Evolutionary conservation across 139 green algal species (phyloP).

Genomic region (Eudorina sp.): DNA sequence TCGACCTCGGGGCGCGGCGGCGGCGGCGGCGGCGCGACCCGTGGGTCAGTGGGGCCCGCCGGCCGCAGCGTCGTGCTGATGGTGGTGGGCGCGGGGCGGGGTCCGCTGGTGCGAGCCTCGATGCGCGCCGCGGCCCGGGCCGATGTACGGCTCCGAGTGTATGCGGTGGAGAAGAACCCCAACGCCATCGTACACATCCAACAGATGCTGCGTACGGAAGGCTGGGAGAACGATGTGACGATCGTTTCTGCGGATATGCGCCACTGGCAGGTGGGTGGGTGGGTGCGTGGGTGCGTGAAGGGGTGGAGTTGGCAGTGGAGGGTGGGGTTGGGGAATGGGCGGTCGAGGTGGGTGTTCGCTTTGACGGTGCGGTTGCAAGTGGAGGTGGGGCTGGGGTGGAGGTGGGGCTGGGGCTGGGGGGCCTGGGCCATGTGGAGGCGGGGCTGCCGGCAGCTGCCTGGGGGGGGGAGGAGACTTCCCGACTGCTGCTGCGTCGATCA

Average conservation of each 20-base stretch:
- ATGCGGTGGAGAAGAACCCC: conserved; percentile 99
- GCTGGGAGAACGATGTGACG: conserved; percentile 67
- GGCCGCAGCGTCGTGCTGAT: conserved; percentile 72
- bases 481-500: too few relatives aligned
- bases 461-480: too few relatives aligned
- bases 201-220: conserved; percentile 76
- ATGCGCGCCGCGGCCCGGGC: conserved; percentile 71
- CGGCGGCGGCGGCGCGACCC: neutral
- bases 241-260: conserved; percentile 94
- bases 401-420: too few relatives aligned
- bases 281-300: neutral
- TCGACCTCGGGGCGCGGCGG: conserved; percentile 16
- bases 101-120: conserved; percentile 89
- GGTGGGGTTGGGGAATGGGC: too few relatives aligned
- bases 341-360: too few relatives aligned
- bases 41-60: neutral
- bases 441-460: too few relatives aligned
- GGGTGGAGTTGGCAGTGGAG: neutral
- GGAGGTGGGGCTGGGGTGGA: too few relatives aligned
- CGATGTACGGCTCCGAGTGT: conserved; percentile 78
- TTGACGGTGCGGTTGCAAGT: too few relatives aligned
- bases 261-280: conserved; percentile 69
- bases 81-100: conserved; percentile 95
- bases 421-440: too few relatives aligned
- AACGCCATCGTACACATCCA: conserved; percentile 96